Percentiles rank a stretch among this genome's conserved stretches.
phyloP scores from a whole-genome alignment of 2,329 filamentous ascomycete species.

The Colletotrichum sublineola region DNA sequence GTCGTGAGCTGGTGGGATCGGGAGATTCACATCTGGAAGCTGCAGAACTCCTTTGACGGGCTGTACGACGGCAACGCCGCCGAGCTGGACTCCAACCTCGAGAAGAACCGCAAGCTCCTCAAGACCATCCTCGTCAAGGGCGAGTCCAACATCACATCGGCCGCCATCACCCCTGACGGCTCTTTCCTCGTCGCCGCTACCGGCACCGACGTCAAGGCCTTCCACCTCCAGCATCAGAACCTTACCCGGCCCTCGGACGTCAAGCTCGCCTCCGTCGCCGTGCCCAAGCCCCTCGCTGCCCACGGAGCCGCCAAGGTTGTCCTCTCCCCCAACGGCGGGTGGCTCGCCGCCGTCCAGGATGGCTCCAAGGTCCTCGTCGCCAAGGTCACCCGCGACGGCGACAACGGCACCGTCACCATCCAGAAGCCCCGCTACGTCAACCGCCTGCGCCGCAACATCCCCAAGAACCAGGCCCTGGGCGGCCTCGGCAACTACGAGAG shows the following conservation, averaged over 20 bases:
- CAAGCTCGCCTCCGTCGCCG: conserved; percentile 76
- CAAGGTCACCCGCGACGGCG: conserved; percentile 52
- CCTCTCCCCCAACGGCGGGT: conserved; percentile 78
- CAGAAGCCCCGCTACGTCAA: conserved; percentile 59
- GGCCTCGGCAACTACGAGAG: conserved; percentile 82
- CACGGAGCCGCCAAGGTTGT: conserved; percentile 77
- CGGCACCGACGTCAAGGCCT: conserved; percentile 80
- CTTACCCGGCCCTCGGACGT: conserved; percentile 69
- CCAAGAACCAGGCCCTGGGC: conserved; percentile 70
- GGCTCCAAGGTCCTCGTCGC: conserved; percentile 70
- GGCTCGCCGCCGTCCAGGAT: conserved; percentile 75
- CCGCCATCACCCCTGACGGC: conserved; percentile 78
- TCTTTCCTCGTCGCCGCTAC: conserved; percentile 83
- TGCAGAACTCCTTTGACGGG: conserved; percentile 61
- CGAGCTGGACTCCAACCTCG: conserved; percentile 57
- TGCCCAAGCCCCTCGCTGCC: conserved; percentile 68
- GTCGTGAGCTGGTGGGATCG: conserved; percentile 94
- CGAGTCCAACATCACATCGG: conserved; percentile 86
- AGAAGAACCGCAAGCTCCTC: conserved; percentile 73
- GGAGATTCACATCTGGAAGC: conserved; percentile 85
- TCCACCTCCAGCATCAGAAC: conserved; percentile 71
- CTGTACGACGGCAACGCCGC: conserved; percentile 58
- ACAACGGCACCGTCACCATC: conserved; percentile 40
- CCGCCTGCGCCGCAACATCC: conserved; percentile 66
- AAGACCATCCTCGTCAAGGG: conserved; percentile 78